These are phyloP conservation scores for Tetratostichococcus sp. DNA, from an alignment of 139 green algal genomes.

Conservation along the genomic window DNA sequence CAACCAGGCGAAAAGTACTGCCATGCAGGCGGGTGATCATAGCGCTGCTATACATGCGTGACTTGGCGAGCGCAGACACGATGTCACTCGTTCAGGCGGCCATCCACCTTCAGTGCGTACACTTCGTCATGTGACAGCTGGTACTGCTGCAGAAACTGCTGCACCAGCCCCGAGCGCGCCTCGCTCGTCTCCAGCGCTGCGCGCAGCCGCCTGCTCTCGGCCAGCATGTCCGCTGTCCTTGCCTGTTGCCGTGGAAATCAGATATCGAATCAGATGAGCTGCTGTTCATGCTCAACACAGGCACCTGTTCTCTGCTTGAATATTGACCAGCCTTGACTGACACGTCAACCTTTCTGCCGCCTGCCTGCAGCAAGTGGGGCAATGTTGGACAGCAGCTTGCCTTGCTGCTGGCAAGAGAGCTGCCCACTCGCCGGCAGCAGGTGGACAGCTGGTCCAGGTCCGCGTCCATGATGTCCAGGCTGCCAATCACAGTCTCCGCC, in stretches of 20 bases:
- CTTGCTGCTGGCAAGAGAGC: slow-evolving; percentile 33
- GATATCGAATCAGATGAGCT: no score
- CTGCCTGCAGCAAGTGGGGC: no score
- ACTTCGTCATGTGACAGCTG: slow-evolving; percentile 82
- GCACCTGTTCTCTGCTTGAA: no score
- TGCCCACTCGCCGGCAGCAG: slow-evolving; percentile 55
- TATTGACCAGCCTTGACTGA: no score
- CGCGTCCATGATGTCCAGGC: slow-evolving; percentile 73
- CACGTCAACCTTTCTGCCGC: no score
- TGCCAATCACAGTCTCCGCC: slow-evolving; percentile 61
- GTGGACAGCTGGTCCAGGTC: slow-evolving; percentile 66
- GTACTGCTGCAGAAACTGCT: slow-evolving; percentile 88
- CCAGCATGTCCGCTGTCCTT: slow-evolving; percentile 39
- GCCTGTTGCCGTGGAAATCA: no score
- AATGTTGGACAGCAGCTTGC: not conserved
- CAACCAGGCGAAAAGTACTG: no score
- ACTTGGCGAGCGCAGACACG: no score
- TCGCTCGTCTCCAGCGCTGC: slow-evolving; percentile 51
- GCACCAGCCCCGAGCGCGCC: slow-evolving; percentile 55
- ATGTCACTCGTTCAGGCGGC: no score
- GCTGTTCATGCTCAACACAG: no score
- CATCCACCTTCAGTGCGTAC: slow-evolving; percentile 29
- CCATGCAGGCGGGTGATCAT: not conserved
- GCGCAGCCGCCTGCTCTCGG: slow-evolving; percentile 52
- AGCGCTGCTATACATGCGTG: no score